phyloP scores from a whole-genome alignment of 2,329 filamentous ascomycete genomes.

The Sporothrix curviconia region DNA sequence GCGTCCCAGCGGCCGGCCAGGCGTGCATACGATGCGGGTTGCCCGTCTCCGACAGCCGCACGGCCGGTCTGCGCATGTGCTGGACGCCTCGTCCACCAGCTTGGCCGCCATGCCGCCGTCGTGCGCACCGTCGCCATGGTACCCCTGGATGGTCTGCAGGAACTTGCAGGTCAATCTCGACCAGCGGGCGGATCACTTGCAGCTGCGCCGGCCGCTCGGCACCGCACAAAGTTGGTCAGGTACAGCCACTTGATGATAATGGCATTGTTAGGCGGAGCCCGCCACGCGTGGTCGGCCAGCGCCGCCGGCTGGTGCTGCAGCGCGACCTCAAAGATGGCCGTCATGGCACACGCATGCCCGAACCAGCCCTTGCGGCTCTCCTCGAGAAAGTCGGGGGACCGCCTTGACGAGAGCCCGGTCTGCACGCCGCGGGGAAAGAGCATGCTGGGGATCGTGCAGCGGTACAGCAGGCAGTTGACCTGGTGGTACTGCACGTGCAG shows the following conservation, averaged over 20 bases:
- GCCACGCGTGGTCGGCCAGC: conserved; percentile 2
- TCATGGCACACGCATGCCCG: conserved; percentile 5
- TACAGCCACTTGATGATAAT: conserved; percentile 10
- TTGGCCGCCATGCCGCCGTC: background rate
- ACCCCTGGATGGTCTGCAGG: background rate
- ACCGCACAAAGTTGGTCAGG: conserved; percentile 1
- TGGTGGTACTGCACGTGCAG: conserved; percentile 9
- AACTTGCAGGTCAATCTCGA: conserved; percentile 1
- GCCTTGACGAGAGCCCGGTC: conserved; percentile 4
- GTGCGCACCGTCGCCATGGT: background rate
- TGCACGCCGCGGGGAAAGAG: background rate
- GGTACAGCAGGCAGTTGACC: conserved; percentile 7
- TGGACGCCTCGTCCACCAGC: conserved; percentile 1
- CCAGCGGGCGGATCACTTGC: background rate
- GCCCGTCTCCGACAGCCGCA: too few species aligned
- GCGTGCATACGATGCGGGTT: too few species aligned
- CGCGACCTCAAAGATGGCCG: conserved; percentile 6
- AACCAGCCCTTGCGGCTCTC: conserved; percentile 9
- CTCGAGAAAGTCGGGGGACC: background rate
- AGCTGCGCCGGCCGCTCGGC: background rate
- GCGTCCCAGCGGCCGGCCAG: too few species aligned
- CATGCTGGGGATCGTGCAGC: conserved; percentile 8
- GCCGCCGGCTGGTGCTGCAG: conserved; percentile 5
- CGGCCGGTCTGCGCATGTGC: too few species aligned
- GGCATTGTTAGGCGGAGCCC: conserved; percentile 8